These are phyloP conservation scores for Beauveria australis DNA, from an alignment of 2,329 filamentous ascomycete genomes.

Conservation along the genomic window DNA sequence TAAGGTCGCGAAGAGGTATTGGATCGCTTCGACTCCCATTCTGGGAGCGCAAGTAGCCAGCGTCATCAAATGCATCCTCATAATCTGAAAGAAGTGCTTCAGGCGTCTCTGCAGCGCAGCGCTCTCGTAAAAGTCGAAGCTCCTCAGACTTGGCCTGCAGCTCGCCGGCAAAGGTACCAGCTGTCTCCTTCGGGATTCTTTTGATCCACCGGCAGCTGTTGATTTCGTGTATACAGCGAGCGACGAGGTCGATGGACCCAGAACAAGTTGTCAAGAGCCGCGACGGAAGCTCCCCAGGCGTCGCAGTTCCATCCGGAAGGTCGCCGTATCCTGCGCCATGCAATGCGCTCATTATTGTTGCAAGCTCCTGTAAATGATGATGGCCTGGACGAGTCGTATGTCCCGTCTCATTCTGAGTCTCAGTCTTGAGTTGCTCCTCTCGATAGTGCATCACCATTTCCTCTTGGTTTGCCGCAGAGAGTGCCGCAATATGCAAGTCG, in stretches of 20 bases:
- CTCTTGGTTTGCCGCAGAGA: constrained; percentile 13
- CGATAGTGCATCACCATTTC: constrained; percentile 13
- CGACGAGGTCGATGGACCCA: constrained; percentile 16
- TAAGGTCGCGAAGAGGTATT: constrained; percentile 28
- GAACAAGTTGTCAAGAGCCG: constrained; percentile 22
- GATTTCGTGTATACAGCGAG: constrained; percentile 19
- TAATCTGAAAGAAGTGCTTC: constrained; percentile 31
- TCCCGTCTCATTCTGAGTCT: background rate
- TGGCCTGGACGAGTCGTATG: background rate
- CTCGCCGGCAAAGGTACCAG: constrained; percentile 15
- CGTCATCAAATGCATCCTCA: constrained; percentile 31
- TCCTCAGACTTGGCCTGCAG: constrained; percentile 17
- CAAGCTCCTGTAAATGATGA: background rate
- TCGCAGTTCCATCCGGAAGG: background rate
- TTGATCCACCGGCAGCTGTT: constrained; percentile 23
- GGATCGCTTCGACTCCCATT: constrained; percentile 15
- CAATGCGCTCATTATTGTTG: background rate
- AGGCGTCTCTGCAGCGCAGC: constrained; percentile 25
- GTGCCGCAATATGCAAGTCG: constrained; percentile 32
- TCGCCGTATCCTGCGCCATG: background rate
- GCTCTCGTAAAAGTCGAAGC: constrained; percentile 20
- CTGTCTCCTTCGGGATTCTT: constrained; percentile 14
- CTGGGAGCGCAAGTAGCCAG: constrained; percentile 22
- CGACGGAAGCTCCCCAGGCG: background rate
- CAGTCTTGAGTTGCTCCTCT: background rate